Base-by-base conservation (phyloP, 192 early-diverging fungal species). In the Entomortierella beljakovae region DNA sequence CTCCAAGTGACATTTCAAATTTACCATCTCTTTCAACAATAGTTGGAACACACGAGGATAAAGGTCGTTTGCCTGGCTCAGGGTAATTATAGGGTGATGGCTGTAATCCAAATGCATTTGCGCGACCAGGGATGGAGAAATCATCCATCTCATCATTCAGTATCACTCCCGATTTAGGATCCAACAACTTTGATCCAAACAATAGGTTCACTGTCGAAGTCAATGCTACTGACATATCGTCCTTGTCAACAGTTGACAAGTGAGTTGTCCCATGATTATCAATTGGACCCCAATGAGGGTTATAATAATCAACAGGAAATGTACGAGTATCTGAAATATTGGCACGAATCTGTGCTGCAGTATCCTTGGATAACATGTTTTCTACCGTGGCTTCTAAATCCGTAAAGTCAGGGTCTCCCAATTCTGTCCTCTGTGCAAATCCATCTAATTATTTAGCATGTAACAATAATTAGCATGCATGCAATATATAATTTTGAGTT, bases 131-230 rank as follows among this genome's bases (percentile, higher is more conserved):
- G 10, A 91, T 93, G 58, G 91, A 93, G 71, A 97, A 99, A 71
- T 99, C 96, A 77, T 97, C 94, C 95, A 97, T 97, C 70, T 97
- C 91, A 74, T 97, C 91, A 81, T 99, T 99, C 53, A 99, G 79
- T 38, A 99, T 93, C 46, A 99, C 85, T 13, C 96, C 97, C 0
- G 95, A 94, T n/a, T 62, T 81, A 3, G 88, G 89, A 70, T 99
- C 95, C 89, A 97, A 89, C 26, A 99, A 79, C 52, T 89, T 89
- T n/a, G 94, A 90, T 10, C 97, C 97, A 84, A 97, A 97, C 38
- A 93, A 68, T 31, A 97, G 80, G 76, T 99, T 99, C 13, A 79
- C 86, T 0, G 97, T 98, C 29, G 93, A 95, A 3, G 95, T 97
- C 57, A 96, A 57, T 0, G 94, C 75, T 20, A 95, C 95, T 0